Conservation (phyloP, 1,284 basidiomycete genomes). For the Pulveroboletus ridleyi region DNA sequence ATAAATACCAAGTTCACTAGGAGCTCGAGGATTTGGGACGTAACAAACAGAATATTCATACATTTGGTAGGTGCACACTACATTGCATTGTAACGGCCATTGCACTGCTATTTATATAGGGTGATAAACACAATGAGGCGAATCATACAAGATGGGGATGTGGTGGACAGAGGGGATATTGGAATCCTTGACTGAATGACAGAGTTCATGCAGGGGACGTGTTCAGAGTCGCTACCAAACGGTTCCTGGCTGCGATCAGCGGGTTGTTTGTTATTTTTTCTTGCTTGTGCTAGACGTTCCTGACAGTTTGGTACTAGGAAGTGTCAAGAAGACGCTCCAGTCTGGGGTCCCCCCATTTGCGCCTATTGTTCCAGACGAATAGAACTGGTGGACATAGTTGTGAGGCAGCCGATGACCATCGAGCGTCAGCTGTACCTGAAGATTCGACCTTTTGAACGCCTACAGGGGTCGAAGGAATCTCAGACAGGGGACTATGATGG, state of each 20-base stretch:
- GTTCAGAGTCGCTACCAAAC: conserved; percentile 53
- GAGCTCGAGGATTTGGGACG: conserved; percentile 73
- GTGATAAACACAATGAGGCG: conserved; percentile 67
- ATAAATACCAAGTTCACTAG: conserved; percentile 68
- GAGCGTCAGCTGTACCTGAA: conserved; percentile 75
- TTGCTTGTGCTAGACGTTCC: background rate
- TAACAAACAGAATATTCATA: conserved; percentile 76
- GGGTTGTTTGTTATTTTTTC: conserved; percentile 49
- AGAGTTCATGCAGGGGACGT: conserved; percentile 63
- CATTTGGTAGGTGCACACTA: conserved; percentile 52
- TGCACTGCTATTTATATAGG: conserved; percentile 37
- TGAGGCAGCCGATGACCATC: conserved; percentile 81
- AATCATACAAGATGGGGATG: conserved; percentile 63
- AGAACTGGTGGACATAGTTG: conserved; percentile 67
- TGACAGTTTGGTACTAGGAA: conserved; percentile 39
- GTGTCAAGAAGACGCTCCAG: conserved; percentile 41
- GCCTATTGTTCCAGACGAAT: conserved; percentile 66
- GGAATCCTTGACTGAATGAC: conserved; percentile 61
- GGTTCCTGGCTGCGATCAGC: conserved; percentile 57
- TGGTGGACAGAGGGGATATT: conserved; percentile 45
- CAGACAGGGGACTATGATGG: conserved; percentile 57
- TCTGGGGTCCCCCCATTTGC: conserved; percentile 51
- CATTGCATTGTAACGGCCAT: background rate
- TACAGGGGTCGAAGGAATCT: conserved; percentile 64
- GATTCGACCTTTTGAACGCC: conserved; percentile 76